Evolutionary conservation across 495 filamentous ascomycete species (phyloP).

Genomic region (Tuber umbilicatum): DNA sequence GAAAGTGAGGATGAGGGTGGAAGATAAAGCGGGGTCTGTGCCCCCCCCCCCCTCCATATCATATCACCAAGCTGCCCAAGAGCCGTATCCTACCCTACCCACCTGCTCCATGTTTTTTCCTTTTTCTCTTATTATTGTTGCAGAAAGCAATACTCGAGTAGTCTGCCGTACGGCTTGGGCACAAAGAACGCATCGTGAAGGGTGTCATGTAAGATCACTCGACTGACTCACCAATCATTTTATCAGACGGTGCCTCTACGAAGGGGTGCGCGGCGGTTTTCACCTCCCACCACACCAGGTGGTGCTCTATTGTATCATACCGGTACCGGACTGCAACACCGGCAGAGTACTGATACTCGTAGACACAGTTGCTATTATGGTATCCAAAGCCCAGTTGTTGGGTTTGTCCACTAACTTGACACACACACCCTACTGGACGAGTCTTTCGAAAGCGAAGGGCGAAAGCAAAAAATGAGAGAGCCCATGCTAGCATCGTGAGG

Average conservation of each 20-base stretch:
- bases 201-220: conserved; percentile 1
- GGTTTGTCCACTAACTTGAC: background rate
- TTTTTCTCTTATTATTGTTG: background rate
- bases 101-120: background rate
- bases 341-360: too few relatives aligned
- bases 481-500: background rate
- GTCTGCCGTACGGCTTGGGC: background rate
- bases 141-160: background rate
- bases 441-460: background rate
- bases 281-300: background rate
- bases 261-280: background rate
- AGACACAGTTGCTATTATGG: background rate
- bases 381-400: background rate
- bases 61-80: background rate
- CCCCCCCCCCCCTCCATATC: background rate
- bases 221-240: background rate
- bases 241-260: background rate
- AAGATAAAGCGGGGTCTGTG: background rate
- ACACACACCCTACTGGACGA: background rate
- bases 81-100: background rate
- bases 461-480: background rate
- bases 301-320: background rate
- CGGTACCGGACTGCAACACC: too few relatives aligned
- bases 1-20: background rate
- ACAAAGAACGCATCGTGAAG: background rate